Evolutionary conservation across 2,329 filamentous ascomycete species (phyloP), one percentile per base, ranked within the genome.

Genomic region (Pseudogymnoascus sp.): DNA sequence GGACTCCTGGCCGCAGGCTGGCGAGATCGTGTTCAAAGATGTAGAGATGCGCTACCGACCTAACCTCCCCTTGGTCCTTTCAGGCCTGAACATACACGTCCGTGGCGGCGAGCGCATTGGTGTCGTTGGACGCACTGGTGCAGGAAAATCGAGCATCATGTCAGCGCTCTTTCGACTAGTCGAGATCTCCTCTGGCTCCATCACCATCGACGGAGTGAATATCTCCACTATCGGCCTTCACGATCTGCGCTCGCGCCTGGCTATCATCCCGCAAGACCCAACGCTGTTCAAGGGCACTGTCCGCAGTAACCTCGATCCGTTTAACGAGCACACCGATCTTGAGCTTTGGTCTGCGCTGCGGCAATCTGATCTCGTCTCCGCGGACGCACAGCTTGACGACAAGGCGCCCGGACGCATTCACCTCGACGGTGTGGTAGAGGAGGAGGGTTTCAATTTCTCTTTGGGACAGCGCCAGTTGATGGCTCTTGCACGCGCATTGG

Each of bases 361-460:
- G 1, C 88, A 93, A 71, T 88, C 90, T 2, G 88, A 91, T 74
- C 80, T 95, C 1, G 84, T 91, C 2, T 76, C 82, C 2, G 75
- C 75, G 1, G 81, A 85, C 9, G 68, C 67, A 35, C 65, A 46
- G 7, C 62, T 68, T 7, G 73, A 74, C 21, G 68, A 73, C 46
- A 72, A 73, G 62, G 75, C 77, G 64, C 73, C 76, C n/a, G 75
- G 75, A 9, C 86, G 89, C 63, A 89, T 96, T 65, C 87, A 91
- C 67, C 87, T 99, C 21, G 93, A 97, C 75, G 88, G 84, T 15
- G 72, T 85, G 1, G 93, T 97, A 2, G 92, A 97, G 70, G 95
- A 97, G 73, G 93, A 97, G 77, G 95, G 95, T 0, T 82, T 96
- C 65, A 97, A 97, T 76, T 97, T 96, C 79, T 96, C 91, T 0